Conservation (phyloP, 306 rosid species). For the Rosa rugosa region DNA sequence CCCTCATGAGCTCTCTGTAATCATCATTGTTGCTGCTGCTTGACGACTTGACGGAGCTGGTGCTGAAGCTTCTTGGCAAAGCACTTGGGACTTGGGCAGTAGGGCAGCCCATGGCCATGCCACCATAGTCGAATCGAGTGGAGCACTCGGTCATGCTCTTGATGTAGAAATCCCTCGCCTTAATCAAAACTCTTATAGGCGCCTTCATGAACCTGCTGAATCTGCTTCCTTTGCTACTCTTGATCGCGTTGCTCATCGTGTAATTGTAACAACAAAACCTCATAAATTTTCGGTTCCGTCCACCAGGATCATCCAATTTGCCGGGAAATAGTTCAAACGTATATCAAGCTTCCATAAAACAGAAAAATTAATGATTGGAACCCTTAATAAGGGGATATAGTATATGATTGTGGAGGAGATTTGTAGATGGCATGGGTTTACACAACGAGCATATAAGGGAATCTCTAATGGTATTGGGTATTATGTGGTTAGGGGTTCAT, state of each 20-base stretch:
- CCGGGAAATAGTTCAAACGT: background rate
- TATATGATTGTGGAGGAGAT: background rate
- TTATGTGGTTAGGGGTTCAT: background rate
- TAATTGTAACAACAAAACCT: background rate
- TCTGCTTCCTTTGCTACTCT: constrained; percentile 22
- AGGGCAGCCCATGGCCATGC: constrained; percentile 39
- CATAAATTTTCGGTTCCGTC: background rate
- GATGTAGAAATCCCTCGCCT: constrained; percentile 50
- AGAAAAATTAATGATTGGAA: background rate
- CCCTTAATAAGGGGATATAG: background rate
- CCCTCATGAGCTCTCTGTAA: constrained; percentile 48
- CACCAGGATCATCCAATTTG: background rate
- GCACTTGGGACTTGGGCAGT: background rate
- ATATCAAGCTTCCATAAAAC: background rate
- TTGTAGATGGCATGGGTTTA: background rate
- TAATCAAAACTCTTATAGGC: constrained; percentile 42
- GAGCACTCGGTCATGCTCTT: constrained; percentile 41
- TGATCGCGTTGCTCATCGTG: constrained; percentile 25
- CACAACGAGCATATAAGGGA: background rate
- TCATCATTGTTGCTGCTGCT: constrained; percentile 21
- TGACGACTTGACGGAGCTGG: constrained; percentile 22
- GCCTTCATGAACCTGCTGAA: constrained; percentile 38
- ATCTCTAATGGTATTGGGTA: background rate
- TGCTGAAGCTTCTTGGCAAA: constrained; percentile 51
- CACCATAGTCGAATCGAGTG: constrained; percentile 10